A percentile compares a stretch with the other conserved stretches of the same genome.
Evolutionary conservation across 176 grass and related monocot species (phyloP).

Genomic region (Carex parvula): DNA sequence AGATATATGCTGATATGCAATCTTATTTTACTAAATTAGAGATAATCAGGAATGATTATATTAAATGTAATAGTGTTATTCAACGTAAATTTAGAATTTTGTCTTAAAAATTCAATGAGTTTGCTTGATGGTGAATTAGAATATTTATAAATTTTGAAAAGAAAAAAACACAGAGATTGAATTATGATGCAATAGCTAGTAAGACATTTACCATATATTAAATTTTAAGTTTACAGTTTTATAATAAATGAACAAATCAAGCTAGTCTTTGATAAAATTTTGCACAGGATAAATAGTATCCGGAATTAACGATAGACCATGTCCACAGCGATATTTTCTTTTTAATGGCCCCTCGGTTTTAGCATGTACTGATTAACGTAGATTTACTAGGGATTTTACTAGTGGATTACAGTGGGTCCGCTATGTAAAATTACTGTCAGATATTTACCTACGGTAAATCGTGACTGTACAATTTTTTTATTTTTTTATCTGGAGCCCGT

Average conservation of each 20-base stretch:
- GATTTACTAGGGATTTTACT: conserved; percentile 8
- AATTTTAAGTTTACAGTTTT: neutral
- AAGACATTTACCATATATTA: neutral
- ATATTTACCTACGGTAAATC: neutral
- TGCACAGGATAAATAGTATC: neutral
- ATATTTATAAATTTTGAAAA: neutral
- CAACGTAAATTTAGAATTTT: neutral
- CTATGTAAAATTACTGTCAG: neutral
- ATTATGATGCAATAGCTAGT: neutral
- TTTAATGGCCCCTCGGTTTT: neutral
- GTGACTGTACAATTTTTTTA: neutral
- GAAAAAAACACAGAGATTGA: neutral
- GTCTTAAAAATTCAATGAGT: neutral
- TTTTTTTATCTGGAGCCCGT: too few relatives aligned
- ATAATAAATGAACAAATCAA: neutral
- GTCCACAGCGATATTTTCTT: neutral
- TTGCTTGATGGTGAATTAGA: neutral
- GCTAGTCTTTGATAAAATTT: neutral
- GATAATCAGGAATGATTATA: neutral
- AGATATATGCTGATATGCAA: neutral
- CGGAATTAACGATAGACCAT: neutral
- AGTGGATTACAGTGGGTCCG: neutral
- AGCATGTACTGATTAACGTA: conserved; percentile 17
- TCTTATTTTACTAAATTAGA: neutral
- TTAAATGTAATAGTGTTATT: neutral